Conservation (phyloP, 2,329 filamentous ascomycete genomes). For the Verticillium isaacii region DNA sequence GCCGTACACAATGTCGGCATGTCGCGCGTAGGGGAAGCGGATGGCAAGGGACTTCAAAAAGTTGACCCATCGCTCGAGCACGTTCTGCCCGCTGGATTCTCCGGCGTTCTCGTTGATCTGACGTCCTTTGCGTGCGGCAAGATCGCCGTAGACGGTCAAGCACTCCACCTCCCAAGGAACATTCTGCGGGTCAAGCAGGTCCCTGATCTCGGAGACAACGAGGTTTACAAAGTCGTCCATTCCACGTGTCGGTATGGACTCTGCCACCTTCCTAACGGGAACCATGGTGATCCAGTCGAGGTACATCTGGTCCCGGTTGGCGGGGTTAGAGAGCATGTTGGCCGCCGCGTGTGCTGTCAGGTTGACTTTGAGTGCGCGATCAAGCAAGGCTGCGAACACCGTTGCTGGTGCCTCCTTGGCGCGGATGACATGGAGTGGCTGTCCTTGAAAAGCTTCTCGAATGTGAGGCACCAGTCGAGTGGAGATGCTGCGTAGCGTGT, state of each 20-base stretch:
- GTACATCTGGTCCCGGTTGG: slow-evolving; percentile 94
- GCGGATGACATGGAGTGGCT: slow-evolving; percentile 78
- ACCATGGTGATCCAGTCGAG: slow-evolving; percentile 76
- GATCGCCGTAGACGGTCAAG: slow-evolving; percentile 55
- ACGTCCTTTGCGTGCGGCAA: slow-evolving; percentile 42
- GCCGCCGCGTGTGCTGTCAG: slow-evolving; percentile 89
- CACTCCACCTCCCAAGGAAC: slow-evolving; percentile 62
- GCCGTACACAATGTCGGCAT: slow-evolving; percentile 70
- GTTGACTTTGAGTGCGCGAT: slow-evolving; percentile 86
- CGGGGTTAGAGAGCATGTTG: slow-evolving; percentile 83
- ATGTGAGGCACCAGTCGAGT: slow-evolving; percentile 77
- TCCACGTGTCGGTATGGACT: slow-evolving; percentile 55
- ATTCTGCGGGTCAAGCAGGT: slow-evolving; percentile 64
- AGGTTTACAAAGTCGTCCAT: slow-evolving; percentile 64
- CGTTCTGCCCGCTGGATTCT: slow-evolving; percentile 50
- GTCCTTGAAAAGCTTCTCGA: slow-evolving; percentile 75
- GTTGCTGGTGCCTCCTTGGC: slow-evolving; percentile 87
- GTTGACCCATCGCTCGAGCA: slow-evolving; percentile 72
- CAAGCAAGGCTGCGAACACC: slow-evolving; percentile 80
- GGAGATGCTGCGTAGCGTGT: slow-evolving; percentile 83
- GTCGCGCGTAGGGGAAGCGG: slow-evolving; percentile 69
- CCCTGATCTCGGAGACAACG: slow-evolving; percentile 62
- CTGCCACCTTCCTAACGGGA: slow-evolving; percentile 56
- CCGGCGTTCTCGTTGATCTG: slow-evolving; percentile 31
- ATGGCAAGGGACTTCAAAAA: slow-evolving; percentile 65